phyloP scores from a whole-genome alignment of 202 grass and related monocot genomes.

The Dendrocalamus latiflorus region DNA sequence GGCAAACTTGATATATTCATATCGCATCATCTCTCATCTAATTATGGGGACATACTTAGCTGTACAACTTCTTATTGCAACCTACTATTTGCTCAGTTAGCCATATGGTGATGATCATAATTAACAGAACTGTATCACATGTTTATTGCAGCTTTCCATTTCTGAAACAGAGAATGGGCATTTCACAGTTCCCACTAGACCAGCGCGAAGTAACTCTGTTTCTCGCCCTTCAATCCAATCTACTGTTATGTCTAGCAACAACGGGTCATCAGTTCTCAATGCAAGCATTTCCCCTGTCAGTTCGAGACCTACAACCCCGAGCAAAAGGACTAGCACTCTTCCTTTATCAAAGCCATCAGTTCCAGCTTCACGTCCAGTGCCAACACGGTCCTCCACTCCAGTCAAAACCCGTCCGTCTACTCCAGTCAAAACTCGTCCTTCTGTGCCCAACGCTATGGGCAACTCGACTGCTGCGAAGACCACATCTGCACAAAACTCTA shows the following conservation, averaged over 20 bases:
- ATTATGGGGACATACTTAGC: not conserved
- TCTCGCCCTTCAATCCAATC: conserved; percentile 53
- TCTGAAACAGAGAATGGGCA: conserved; percentile 63
- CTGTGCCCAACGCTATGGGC: conserved; percentile 22
- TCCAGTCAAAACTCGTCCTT: conserved; percentile 54
- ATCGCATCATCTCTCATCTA: not conserved
- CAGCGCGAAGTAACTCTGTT: conserved; percentile 67
- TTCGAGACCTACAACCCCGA: conserved; percentile 73
- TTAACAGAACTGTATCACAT: conserved; percentile 10
- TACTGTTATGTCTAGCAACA: conserved; percentile 41
- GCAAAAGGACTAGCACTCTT: conserved; percentile 46
- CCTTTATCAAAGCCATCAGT: conserved; percentile 45
- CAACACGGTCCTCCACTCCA: conserved; percentile 63
- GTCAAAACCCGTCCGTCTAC: conserved; percentile 60
- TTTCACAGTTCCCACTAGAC: conserved; percentile 39
- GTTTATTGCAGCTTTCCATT: conserved; percentile 60
- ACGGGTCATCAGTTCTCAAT: conserved; percentile 56
- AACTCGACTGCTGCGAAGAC: conserved; percentile 33
- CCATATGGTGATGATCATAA: conserved; percentile 11
- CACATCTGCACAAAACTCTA: conserved; percentile 49
- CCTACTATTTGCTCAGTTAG: not conserved
- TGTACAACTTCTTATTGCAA: conserved; percentile 6
- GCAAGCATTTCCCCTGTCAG: conserved; percentile 58
- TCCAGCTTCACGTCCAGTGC: conserved; percentile 42
- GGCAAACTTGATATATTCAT: not conserved